Percentiles rank a stretch among this genome's conserved stretches.
Conservation (phyloP, 192 early-diverging fungal species). For the Obelidium mucronatum region DNA sequence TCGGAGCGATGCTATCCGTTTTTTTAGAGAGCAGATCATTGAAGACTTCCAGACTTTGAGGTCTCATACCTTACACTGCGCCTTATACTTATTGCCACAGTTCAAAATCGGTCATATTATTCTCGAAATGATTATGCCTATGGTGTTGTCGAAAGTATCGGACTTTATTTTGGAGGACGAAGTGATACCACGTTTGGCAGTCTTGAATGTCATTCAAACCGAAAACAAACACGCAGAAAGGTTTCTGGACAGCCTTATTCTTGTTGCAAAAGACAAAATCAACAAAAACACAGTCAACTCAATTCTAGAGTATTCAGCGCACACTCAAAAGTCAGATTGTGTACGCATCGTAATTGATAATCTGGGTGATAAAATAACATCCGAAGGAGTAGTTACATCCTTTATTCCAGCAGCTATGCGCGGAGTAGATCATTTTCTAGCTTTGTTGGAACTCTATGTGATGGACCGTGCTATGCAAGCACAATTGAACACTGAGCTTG, state of each 20-base stretch:
- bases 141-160: slow-evolving; percentile 15
- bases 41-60: slow-evolving; percentile 1
- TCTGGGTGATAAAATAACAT: slow-evolving; percentile 15
- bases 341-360: slow-evolving; percentile 39
- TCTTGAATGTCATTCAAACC: slow-evolving; percentile 41
- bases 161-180: slow-evolving; percentile 31
- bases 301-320: slow-evolving; percentile 44
- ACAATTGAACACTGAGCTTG: background rate
- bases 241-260: slow-evolving; percentile 35
- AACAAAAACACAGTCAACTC: slow-evolving; percentile 41
- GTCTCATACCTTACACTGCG: slow-evolving; percentile 3
- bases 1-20: slow-evolving; percentile 12
- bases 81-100: slow-evolving; percentile 33
- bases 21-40: slow-evolving; percentile 30
- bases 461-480: slow-evolving; percentile 42
- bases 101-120: slow-evolving; percentile 32
- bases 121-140: slow-evolving; percentile 31
- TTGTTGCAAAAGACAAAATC: slow-evolving; percentile 8
- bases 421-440: slow-evolving; percentile 43
- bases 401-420: slow-evolving; percentile 39
- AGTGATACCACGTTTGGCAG: slow-evolving; percentile 43
- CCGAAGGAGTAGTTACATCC: slow-evolving; percentile 42
- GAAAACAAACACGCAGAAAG: slow-evolving; percentile 28
- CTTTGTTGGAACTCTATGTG: slow-evolving; percentile 43
- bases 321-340: slow-evolving; percentile 43